Evolutionary conservation across 2,329 filamentous ascomycete species (phyloP), one percentile per base, ranked within the genome.

Genomic region (Ceratocystis albifundus): DNA sequence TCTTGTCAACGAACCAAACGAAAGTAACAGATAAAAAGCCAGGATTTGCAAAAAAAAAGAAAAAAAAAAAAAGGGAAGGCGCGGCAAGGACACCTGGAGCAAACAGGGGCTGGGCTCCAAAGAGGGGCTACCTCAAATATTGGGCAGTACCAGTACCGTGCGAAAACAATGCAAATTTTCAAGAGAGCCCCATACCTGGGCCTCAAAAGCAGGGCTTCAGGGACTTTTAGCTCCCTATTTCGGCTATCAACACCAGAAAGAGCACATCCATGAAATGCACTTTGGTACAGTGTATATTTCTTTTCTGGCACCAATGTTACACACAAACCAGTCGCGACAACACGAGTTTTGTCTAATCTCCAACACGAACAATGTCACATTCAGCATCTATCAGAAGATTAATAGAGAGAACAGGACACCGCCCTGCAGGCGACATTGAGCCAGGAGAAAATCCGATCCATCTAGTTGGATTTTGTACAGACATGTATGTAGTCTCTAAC

Each of bases 21-120:
- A 17, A 25, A 28, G 8, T 17, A 45, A 4, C 6, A 12, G 22
- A 22, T n/a, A 53, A 53, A 36, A 50, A 57, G 46, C 15, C 22
- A 55, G 28, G 62, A 36, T 61, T 20, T 61, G 50, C 25, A 61
- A 61, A 41, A 28, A 3, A 28, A n/a, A n/a, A n/a, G n/a, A 28
- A 28, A 28, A 28, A 28, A 28, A 28, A 28, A 28, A 28, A 36
- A 22, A 53, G 45, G 30, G 48, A 50, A 64, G 30, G 62, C 55
- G 55, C 55, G 55, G 30, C 55, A 59, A 62, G 61, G 44, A 62
- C 61, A 62, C 36, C 55, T 32, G 46, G n/a, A 64, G 22, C 3
- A 64, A 36, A 36, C 55, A 59, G 30, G 55, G 55, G 55, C 7
- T 53, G 15, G 48, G 22, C 22, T 6, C 17, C 48, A 22, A 28